phyloP scores from a whole-genome alignment of 164 flowering plant genomes.

The Magnolia officinalis region DNA sequence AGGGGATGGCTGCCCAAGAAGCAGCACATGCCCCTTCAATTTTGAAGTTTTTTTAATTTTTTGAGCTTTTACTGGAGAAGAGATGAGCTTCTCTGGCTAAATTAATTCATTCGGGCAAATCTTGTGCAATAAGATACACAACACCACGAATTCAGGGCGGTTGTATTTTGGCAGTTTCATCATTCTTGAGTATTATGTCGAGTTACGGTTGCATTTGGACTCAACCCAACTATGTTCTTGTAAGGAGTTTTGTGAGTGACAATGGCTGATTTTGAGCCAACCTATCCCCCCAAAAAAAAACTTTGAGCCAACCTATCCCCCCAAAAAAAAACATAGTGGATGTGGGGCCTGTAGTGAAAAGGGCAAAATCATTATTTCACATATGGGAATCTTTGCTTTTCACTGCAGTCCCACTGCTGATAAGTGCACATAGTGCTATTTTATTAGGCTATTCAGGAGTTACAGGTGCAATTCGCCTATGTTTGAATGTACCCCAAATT shows the following conservation, averaged over 20 bases:
- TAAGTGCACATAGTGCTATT: no score
- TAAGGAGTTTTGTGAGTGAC: not conserved
- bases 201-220: not conserved
- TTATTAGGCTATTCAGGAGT: no score
- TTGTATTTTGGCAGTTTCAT: not conserved
- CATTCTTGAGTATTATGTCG: not conserved
- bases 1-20: slow-evolving; percentile 8
- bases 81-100: not conserved
- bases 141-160: not conserved
- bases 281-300: no score
- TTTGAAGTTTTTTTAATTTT: not conserved
- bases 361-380: no score
- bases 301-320: no score
- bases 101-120: slow-evolving; percentile 5
- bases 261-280: not conserved
- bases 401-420: no score
- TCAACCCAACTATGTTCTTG: not conserved
- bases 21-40: not conserved
- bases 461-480: no score
- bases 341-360: no score
- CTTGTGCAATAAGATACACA: slow-evolving; percentile 1
- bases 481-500: no score
- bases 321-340: no score
- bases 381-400: no score
- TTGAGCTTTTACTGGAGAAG: not conserved